Evolutionary conservation across 108 stramenopile species (phyloP), one percentile per base, ranked within the genome.

Genomic region (Nannochloropsis salina): DNA sequence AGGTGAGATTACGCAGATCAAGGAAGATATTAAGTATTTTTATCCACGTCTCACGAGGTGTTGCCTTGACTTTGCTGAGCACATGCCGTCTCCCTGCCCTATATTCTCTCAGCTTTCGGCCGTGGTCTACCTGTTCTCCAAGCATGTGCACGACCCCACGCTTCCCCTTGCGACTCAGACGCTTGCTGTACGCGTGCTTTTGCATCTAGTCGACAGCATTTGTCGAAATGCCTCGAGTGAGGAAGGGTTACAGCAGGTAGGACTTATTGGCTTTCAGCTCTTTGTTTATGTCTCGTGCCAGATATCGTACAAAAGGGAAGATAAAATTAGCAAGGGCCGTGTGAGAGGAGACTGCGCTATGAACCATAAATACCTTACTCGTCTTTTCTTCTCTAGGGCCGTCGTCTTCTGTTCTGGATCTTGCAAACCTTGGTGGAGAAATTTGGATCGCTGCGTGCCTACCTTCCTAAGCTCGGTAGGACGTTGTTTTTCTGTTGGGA

Each of bases 181-280:
- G 47, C 94, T 93, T 22, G 93, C 95, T 18, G 96, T 96, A 9
- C 91, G 95, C 21, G 91, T 97, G 9, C 83, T 98, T 61, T 86
- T 96, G 9, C 95, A 95, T 88, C 88, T 98, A 15, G 93, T 95
- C 12, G 98, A 97, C 91, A 87, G 91, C 80, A 93, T 95, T 9
- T 97, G 89, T 87, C 92, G 93, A 85, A 96, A n/a, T 94, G 81
- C 81, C 1, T n/a, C 61, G 20, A 74, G 20, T 15, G 61, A 74
- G 61, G 20, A 74, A n/a, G 61, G 61, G 61, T 15, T n/a, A n/a
- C 15, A 74, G 61, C 61, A 74, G 61, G 61, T 74, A 74, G 31
- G 31, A 31, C 31, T 31, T 31, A 31, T 31, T 31, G 31, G 31
- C 31, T 31, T 31, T 31, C 31, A 31, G 31, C 31, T 31, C 31